These are phyloP conservation scores for Endothia cerciana DNA, from an alignment of 2,329 filamentous ascomycete species.

Conservation along the genomic window DNA sequence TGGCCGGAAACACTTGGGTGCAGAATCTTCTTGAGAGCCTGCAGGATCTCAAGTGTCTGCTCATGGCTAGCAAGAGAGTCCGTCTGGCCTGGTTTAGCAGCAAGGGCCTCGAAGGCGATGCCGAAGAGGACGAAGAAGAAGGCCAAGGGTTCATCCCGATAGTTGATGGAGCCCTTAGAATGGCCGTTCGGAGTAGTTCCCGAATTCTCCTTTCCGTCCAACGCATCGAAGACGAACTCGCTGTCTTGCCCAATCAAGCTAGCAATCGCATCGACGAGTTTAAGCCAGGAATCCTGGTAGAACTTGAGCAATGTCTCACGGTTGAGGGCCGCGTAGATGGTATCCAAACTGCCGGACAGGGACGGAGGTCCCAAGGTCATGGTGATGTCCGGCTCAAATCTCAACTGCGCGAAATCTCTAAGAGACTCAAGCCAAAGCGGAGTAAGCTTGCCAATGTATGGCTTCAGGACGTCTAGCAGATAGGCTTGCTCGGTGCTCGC, in stretches of 20 bases:
- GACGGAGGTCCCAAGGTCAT: constrained; percentile 83
- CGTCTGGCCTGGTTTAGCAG: constrained; percentile 71
- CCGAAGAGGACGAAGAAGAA: constrained; percentile 99
- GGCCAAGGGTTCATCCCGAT: constrained; percentile 94
- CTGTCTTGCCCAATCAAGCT: constrained; percentile 97
- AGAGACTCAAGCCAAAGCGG: constrained; percentile 93
- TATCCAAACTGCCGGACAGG: constrained; percentile 83
- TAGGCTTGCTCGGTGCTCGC: constrained; percentile 92
- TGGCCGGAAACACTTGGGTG: constrained; percentile 94
- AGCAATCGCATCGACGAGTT: constrained; percentile 94
- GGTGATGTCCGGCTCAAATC: constrained; percentile 95
- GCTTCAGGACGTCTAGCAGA: constrained; percentile 82
- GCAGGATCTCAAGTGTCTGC: constrained; percentile 81
- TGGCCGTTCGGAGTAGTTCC: constrained; percentile 53
- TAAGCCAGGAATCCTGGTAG: constrained; percentile 97
- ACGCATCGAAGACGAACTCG: constrained; percentile 93
- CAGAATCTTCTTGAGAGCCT: constrained; percentile 91
- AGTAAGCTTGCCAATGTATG: constrained; percentile 86
- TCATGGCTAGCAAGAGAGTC: constrained; percentile 73
- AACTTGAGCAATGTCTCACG: constrained; percentile 91
- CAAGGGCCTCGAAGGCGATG: constrained; percentile 92
- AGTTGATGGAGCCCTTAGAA: constrained; percentile 77
- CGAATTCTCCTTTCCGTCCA: constrained; percentile 78
- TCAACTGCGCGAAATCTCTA: constrained; percentile 87
- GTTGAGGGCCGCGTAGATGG: constrained; percentile 92